Evolutionary conservation across 2,329 filamentous ascomycete species (phyloP).

Genomic region (Helminthosporium solani): DNA sequence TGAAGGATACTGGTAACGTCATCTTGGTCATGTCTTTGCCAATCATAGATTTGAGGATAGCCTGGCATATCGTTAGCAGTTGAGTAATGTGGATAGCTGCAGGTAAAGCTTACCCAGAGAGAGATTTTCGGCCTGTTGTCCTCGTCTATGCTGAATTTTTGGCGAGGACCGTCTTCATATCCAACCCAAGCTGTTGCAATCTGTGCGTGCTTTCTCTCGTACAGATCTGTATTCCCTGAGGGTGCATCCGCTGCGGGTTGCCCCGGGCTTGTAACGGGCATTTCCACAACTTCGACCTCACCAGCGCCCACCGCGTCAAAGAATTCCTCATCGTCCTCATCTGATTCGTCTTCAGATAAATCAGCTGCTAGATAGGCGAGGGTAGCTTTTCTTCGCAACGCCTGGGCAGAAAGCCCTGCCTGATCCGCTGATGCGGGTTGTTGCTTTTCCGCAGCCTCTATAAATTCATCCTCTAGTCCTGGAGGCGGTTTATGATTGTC

Average conservation of each 20-base stretch:
- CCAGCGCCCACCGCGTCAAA: slow-evolving; percentile 96
- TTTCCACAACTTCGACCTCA: slow-evolving; percentile 75
- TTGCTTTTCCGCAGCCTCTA: slow-evolving; percentile 36
- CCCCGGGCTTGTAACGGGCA: slow-evolving; percentile 52
- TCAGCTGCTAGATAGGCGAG: slow-evolving; percentile 68
- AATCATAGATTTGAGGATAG: slow-evolving; percentile 98
- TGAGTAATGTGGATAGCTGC: neutral
- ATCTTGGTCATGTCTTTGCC: slow-evolving; percentile 99
- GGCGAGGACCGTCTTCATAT: slow-evolving; percentile 85
- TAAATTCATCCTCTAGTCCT: slow-evolving; percentile 33
- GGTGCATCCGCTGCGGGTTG: slow-evolving; percentile 35
- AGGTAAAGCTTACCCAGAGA: slow-evolving; percentile 72
- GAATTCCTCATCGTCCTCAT: slow-evolving; percentile 81
- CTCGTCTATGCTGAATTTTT: slow-evolving; percentile 80
- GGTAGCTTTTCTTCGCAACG: slow-evolving; percentile 60
- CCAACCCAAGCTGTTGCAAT: slow-evolving; percentile 80
- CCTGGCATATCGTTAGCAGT: slow-evolving; percentile 53
- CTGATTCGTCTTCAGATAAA: slow-evolving; percentile 68
- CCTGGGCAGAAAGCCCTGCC: slow-evolving; percentile 19
- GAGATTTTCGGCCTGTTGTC: slow-evolving; percentile 93
- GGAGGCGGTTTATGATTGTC: slow-evolving; percentile 14
- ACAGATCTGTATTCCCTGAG: slow-evolving; percentile 47
- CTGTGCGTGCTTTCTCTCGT: slow-evolving; percentile 57
- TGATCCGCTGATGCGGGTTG: slow-evolving; percentile 19
- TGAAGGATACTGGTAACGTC: slow-evolving; percentile 97